Evolutionary conservation across 2,329 filamentous ascomycete genomes (phyloP).

Genomic region (Corniculantispora saksenae): DNA sequence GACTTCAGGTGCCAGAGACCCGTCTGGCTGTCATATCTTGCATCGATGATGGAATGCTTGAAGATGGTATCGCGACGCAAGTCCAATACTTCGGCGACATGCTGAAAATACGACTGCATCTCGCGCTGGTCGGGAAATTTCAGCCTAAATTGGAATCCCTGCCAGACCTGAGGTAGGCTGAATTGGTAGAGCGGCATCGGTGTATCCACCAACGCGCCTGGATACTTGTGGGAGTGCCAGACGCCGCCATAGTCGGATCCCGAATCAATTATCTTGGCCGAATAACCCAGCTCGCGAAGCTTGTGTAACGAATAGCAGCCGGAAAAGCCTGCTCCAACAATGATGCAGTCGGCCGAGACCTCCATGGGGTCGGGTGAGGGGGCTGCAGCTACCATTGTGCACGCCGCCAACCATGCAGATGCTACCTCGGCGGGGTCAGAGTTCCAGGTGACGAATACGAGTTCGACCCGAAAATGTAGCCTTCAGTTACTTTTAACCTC

Average conservation of each 20-base stretch:
- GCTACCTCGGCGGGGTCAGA: background rate
- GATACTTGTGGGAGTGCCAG: constrained; percentile 48
- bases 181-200: constrained; percentile 38
- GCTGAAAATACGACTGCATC: constrained; percentile 46
- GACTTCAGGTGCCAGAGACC: constrained; percentile 47
- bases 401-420: background rate
- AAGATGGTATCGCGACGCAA: constrained; percentile 48
- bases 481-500: too few relatives aligned
- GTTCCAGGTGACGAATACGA: background rate
- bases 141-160: constrained; percentile 46
- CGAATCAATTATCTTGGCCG: constrained; percentile 39
- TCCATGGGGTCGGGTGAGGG: background rate
- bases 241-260: constrained; percentile 41
- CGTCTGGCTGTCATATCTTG: constrained; percentile 38
- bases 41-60: constrained; percentile 42
- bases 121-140: constrained; percentile 42
- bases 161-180: constrained; percentile 39
- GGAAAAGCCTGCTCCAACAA: constrained; percentile 30
- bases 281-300: constrained; percentile 38
- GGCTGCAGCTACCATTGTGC: background rate
- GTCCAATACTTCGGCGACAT: constrained; percentile 45
- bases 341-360: constrained; percentile 25
- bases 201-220: constrained; percentile 44
- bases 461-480: background rate
- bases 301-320: constrained; percentile 34